Percentiles rank a stretch among this genome's conserved stretches.
Evolutionary conservation across 1,139 yeast genomes (phyloP).

Genomic region (Arxiozyma heterogenica): DNA sequence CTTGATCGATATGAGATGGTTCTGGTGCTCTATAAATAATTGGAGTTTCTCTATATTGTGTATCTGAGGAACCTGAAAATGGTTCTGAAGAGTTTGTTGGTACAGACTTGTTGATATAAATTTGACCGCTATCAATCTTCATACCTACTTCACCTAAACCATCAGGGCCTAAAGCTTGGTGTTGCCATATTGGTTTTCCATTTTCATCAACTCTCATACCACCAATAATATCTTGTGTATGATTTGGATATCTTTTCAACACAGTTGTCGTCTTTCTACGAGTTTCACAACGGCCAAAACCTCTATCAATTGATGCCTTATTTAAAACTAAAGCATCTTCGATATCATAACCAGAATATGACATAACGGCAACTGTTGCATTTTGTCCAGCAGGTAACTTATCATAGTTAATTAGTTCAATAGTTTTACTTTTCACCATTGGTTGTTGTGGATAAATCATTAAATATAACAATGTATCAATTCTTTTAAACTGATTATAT

Average conservation of each 20-base stretch:
- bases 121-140: slow-evolving; percentile 84
- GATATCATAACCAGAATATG: slow-evolving; percentile 97
- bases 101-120: slow-evolving; percentile 83
- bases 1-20: slow-evolving; percentile 91
- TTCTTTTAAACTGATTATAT: slow-evolving; percentile 89
- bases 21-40: slow-evolving; percentile 90
- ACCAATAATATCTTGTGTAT: slow-evolving; percentile 79
- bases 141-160: slow-evolving; percentile 97
- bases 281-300: slow-evolving; percentile 98
- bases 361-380: slow-evolving; percentile 98
- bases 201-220: slow-evolving; percentile 84
- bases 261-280: slow-evolving; percentile 84
- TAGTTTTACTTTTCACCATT: slow-evolving; percentile 95
- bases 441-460: slow-evolving; percentile 99
- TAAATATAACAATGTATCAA: slow-evolving; percentile 83
- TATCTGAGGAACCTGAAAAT: slow-evolving; percentile 41
- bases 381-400: slow-evolving; percentile 98
- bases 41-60: slow-evolving; percentile 81
- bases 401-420: slow-evolving; percentile 89
- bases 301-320: slow-evolving; percentile 88
- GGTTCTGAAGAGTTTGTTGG: slow-evolving; percentile 77
- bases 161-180: slow-evolving; percentile 80
- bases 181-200: slow-evolving; percentile 77
- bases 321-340: slow-evolving; percentile 96
- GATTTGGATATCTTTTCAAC: slow-evolving; percentile 85